Conservation (phyloP, 2,329 filamentous ascomycete genomes). For the Blumeria hordei region DNA sequence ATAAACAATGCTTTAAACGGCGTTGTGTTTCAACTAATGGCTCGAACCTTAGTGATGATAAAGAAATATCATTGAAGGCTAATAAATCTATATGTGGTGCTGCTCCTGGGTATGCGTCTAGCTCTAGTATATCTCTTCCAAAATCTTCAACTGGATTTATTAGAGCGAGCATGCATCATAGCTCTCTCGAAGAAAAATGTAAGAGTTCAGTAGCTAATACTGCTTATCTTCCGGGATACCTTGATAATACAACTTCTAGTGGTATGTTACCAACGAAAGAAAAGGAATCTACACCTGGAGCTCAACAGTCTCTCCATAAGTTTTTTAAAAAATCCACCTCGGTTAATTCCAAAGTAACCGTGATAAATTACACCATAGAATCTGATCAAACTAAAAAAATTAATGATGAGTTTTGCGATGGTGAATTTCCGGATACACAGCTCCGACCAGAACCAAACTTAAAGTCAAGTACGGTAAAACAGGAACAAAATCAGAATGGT, state of each 20-base stretch:
- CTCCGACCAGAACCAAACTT: not conserved
- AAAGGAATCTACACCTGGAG: not conserved
- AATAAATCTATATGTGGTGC: constrained; percentile 23
- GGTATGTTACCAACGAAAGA: too few species aligned
- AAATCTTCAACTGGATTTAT: constrained; percentile 9
- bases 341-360: not conserved
- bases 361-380: not conserved
- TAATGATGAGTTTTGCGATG: not conserved
- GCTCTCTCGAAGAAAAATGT: constrained; percentile 8
- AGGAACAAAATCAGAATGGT: constrained; percentile 9
- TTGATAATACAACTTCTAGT: too few species aligned
- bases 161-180: constrained; percentile 12
- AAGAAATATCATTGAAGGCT: constrained; percentile 2
- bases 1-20: constrained; percentile 8
- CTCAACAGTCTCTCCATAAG: not conserved
- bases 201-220: too few species aligned
- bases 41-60: not conserved
- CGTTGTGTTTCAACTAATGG: constrained; percentile 9
- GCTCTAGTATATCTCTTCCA: constrained; percentile 31
- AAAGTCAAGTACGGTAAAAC: not conserved
- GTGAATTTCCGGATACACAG: not conserved
- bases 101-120: constrained; percentile 35
- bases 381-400: not conserved
- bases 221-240: too few species aligned
- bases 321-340: constrained; percentile 5